A percentile compares a stretch with the other conserved stretches of the same genome.
phyloP scores from a whole-genome alignment of 2,329 filamentous ascomycete genomes.

The Alternaria alternata region DNA sequence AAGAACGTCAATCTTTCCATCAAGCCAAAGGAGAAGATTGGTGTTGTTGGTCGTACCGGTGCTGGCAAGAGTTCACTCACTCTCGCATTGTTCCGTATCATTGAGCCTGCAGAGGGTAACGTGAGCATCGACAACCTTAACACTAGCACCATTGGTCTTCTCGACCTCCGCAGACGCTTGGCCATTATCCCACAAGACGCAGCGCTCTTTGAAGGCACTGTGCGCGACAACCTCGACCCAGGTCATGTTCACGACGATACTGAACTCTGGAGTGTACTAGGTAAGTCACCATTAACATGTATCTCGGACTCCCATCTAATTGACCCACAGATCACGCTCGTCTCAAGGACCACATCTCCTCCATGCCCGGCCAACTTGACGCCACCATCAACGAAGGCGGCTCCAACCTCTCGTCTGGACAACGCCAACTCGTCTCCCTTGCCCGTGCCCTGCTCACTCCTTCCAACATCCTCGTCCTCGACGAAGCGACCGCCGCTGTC shows the following conservation, averaged over 20 bases:
- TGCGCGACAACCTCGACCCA: constrained; percentile 95
- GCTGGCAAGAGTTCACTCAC: constrained; percentile 96
- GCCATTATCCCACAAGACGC: constrained; percentile 99
- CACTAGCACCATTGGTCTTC: constrained; percentile 86
- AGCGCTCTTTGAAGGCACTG: constrained; percentile 89
- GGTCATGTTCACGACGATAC: constrained; percentile 95
- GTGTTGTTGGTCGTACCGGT: constrained; percentile 93
- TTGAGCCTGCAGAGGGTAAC: constrained; percentile 82
- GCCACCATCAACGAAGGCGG: constrained; percentile 93
- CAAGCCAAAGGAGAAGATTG: constrained; percentile 97
- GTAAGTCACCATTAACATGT: constrained; percentile 59
- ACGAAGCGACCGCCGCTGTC: constrained; percentile 88
- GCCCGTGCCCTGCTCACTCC: constrained; percentile 93
- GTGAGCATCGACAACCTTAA: constrained; percentile 91
- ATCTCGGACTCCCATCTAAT: constrained; percentile 25
- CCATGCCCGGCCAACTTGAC: constrained; percentile 89
- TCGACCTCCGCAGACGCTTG: constrained; percentile 86
- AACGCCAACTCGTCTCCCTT: constrained; percentile 91
- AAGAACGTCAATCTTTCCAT: constrained; percentile 93
- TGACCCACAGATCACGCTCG: constrained; percentile 79
- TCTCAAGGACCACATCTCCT: constrained; percentile 85
- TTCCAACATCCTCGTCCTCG: constrained; percentile 94
- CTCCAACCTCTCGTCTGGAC: constrained; percentile 93
- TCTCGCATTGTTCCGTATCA: constrained; percentile 91
- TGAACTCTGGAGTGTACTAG: constrained; percentile 93